A percentile compares a stretch with the other conserved stretches of the same genome.
Conservation (phyloP, 768 basidiomycete genomes). For the Pleurotus djamor region DNA sequence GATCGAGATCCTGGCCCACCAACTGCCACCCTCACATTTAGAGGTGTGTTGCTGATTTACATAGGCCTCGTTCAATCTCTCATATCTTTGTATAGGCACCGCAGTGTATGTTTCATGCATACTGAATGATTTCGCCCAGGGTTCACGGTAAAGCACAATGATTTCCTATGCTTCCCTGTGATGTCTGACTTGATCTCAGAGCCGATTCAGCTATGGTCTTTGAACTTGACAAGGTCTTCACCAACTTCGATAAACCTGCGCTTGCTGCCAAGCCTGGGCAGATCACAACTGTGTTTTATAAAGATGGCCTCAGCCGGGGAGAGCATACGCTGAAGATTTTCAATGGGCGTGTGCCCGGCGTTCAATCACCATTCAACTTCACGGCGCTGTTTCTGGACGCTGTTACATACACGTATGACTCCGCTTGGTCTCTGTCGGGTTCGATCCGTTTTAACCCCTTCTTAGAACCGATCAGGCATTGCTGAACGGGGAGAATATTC, state of each 20-base stretch:
- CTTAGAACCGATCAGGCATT: background rate
- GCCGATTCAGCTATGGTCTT: background rate
- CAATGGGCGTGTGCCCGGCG: background rate
- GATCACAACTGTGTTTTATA: background rate
- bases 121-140: background rate
- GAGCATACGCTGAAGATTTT: background rate
- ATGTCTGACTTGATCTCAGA: background rate
- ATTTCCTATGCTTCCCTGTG: background rate
- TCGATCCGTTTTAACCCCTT: background rate
- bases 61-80: background rate
- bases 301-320: background rate
- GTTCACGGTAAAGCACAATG: background rate
- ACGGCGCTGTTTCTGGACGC: background rate
- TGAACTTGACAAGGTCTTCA: background rate
- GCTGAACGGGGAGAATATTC: background rate
- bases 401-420: background rate
- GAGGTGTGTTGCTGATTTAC: background rate
- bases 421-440: background rate
- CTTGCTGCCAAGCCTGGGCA: background rate
- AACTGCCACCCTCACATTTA: background rate
- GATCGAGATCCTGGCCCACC: background rate
- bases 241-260: background rate
- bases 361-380: background rate
- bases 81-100: background rate
- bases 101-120: background rate